These are phyloP conservation scores for Botrytis paeoniae DNA, from an alignment of 2,329 filamentous ascomycete genomes.

Conservation along the genomic window DNA sequence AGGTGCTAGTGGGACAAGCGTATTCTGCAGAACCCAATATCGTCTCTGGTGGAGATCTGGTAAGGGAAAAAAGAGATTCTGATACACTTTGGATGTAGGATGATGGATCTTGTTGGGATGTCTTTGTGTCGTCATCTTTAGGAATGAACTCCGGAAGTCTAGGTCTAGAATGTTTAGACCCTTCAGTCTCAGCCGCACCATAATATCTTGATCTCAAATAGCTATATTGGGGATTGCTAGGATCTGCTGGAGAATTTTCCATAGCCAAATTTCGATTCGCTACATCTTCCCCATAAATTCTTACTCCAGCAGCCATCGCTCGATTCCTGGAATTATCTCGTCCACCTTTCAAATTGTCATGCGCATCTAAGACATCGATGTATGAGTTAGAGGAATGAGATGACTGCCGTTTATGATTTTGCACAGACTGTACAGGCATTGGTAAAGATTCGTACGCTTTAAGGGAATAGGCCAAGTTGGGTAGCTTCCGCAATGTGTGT, in stretches of 20 bases:
- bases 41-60: background rate
- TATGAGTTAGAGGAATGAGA: conserved; percentile 25
- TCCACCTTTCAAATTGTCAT: conserved; percentile 49
- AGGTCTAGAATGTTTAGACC: conserved; percentile 1
- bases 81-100: conserved; percentile 4
- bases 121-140: background rate
- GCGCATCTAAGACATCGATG: conserved; percentile 58
- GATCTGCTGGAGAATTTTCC: conserved; percentile 17
- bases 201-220: conserved; percentile 26
- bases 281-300: conserved; percentile 62
- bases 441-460: background rate
- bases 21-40: background rate
- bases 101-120: background rate
- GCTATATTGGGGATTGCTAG: conserved; percentile 25
- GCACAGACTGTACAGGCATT: background rate
- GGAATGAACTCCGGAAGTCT: background rate
- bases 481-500: background rate
- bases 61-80: background rate
- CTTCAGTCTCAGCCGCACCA: conserved; percentile 10
- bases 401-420: background rate
- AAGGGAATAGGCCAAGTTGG: background rate
- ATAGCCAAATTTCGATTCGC: conserved; percentile 53
- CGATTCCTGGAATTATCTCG: conserved; percentile 43
- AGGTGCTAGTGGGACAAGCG: background rate
- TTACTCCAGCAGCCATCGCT: conserved; percentile 49